A percentile compares a stretch with the other conserved stretches of the same genome.
Conservation (phyloP, 1,139 yeast species). For the Suhomyces wounanorum region DNA sequence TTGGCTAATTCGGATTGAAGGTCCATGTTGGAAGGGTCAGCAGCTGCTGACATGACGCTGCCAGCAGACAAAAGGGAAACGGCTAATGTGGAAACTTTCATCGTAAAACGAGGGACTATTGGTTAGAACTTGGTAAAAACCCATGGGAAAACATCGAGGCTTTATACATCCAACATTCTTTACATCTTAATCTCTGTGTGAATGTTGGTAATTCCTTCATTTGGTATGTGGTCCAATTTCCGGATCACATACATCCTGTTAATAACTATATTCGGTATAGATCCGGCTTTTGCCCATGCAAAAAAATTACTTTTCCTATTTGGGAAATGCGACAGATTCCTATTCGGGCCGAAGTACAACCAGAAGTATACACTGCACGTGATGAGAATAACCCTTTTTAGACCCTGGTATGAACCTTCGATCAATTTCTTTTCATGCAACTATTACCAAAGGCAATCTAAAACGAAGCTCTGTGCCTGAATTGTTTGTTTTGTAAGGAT, state of each 20-base stretch:
- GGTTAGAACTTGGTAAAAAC: not conserved
- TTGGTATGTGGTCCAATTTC: not conserved
- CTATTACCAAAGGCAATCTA: conserved; percentile 23
- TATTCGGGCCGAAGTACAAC: not conserved
- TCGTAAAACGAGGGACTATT: conserved; percentile 14
- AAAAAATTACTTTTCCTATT: conserved; percentile 9
- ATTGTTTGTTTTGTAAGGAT: conserved; percentile 28
- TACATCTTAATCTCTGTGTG: not conserved
- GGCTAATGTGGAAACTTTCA: conserved; percentile 25
- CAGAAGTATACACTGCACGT: not conserved
- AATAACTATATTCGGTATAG: conserved; percentile 9
- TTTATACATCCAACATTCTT: not conserved
- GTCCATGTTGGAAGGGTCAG: conserved; percentile 7
- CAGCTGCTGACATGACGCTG: conserved; percentile 17
- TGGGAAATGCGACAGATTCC: conserved; percentile 7
- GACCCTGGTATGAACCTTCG: not conserved
- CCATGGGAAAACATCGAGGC: not conserved
- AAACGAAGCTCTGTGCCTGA: conserved; percentile 39
- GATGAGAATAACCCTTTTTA: not conserved
- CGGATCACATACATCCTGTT: conserved; percentile 1
- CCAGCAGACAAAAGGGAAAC: conserved; percentile 20
- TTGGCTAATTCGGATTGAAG: conserved; percentile 21
- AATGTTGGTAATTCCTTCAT: conserved; percentile 1
- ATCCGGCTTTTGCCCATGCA: not conserved
- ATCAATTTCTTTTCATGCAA: conserved; percentile 3